Evolutionary conservation across 225 moss, liverwort and hornwort species (phyloP).

Genomic region (Takakia lepidozioides): DNA sequence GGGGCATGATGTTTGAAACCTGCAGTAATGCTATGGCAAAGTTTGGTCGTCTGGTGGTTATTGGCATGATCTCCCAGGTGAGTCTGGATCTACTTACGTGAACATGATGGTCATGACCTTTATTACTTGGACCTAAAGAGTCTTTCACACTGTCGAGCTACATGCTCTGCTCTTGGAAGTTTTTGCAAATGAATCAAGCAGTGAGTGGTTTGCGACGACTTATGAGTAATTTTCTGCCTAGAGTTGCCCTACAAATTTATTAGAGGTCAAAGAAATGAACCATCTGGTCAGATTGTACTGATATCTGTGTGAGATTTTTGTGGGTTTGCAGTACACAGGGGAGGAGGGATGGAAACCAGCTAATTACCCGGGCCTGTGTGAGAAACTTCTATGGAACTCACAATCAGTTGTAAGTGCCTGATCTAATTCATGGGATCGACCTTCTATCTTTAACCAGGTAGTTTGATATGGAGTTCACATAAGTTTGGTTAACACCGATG

Average conservation of each 20-base stretch:
- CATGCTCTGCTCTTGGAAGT: no score
- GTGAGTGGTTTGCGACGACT: no score
- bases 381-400: constrained; percentile 81
- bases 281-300: no score
- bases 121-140: no score
- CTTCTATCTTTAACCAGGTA: not conserved
- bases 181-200: no score
- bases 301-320: no score
- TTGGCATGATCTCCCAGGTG: constrained; percentile 97
- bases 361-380: constrained; percentile 67
- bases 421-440: not conserved
- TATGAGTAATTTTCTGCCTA: no score
- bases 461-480: not conserved
- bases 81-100: not conserved
- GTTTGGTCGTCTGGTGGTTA: constrained; percentile 73
- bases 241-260: no score
- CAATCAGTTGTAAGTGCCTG: constrained; percentile 70
- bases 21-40: constrained; percentile 70
- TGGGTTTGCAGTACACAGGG: constrained; percentile 59
- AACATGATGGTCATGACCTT: no score
- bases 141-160: no score
- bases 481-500: no score
- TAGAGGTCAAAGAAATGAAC: no score
- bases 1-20: constrained; percentile 83
- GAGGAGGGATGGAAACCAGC: constrained; percentile 72